A percentile compares a stretch with the other conserved stretches of the same genome.
Conservation (phyloP, 2,329 filamentous ascomycete species). For the Microdochium paspali region DNA sequence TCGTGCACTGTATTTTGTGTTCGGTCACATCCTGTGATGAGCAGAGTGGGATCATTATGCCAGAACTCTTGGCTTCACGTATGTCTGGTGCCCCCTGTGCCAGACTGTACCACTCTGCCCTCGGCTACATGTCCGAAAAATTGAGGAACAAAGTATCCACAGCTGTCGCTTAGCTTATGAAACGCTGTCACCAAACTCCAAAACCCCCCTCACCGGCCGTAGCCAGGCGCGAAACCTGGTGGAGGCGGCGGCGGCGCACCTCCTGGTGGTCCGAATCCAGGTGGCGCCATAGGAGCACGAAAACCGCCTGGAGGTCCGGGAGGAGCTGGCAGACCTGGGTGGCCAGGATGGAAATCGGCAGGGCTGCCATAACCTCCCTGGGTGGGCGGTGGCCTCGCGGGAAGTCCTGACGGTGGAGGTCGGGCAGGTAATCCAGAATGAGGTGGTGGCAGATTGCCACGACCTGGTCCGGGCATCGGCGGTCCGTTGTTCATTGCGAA, state of each 20-base stretch:
- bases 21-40: no score
- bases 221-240: conserved; percentile 4
- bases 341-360: conserved; percentile 36
- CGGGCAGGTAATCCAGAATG: conserved; percentile 52
- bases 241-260: conserved; percentile 10
- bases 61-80: no score
- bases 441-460: conserved; percentile 42
- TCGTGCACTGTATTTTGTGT: no score
- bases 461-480: conserved; percentile 16
- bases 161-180: no score
- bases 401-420: conserved; percentile 48
- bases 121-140: no score
- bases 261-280: conserved; percentile 31
- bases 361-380: conserved; percentile 61
- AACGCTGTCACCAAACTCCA: no score
- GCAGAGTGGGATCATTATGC: no score
- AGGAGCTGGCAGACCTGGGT: conserved; percentile 24
- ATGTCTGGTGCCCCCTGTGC: no score
- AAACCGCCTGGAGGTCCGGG: conserved; percentile 25
- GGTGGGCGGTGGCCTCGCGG: conserved; percentile 60
- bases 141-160: no score
- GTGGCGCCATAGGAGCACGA: conserved; percentile 30
- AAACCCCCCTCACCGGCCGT: conserved; percentile 2
- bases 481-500: conserved; percentile 29
- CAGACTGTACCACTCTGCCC: no score